phyloP scores from a whole-genome alignment of 352 stramenopile species.

The Nothophytophthora sp. region DNA sequence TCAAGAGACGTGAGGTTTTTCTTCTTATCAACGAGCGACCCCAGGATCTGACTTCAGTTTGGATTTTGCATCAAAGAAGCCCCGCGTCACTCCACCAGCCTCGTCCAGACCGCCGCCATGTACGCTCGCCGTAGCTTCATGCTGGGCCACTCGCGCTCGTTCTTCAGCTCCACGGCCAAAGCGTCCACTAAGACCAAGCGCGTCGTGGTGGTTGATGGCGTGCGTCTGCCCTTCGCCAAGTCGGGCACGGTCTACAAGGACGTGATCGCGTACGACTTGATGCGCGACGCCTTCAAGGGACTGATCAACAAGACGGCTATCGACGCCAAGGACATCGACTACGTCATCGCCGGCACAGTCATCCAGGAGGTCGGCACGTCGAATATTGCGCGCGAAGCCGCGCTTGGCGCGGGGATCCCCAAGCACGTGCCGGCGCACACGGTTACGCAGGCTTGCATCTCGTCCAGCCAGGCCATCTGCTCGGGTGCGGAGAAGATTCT shows the following conservation, averaged over 20 bases:
- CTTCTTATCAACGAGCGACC: neutral
- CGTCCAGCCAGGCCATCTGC: slow-evolving; percentile 95
- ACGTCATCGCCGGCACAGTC: slow-evolving; percentile 96
- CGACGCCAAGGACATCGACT: slow-evolving; percentile 95
- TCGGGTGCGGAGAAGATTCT: slow-evolving; percentile 96
- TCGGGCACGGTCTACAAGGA: slow-evolving; percentile 97
- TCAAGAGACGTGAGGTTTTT: neutral
- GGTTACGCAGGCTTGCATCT: slow-evolving; percentile 97
- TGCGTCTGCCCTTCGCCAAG: slow-evolving; percentile 95
- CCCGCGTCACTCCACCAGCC: neutral
- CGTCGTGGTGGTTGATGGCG: slow-evolving; percentile 94
- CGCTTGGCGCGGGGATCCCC: slow-evolving; percentile 96
- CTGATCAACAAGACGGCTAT: slow-evolving; percentile 96
- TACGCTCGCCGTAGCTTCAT: slow-evolving; percentile 20
- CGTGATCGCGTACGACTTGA: slow-evolving; percentile 97
- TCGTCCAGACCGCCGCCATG: slow-evolving; percentile 18
- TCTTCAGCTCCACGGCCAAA: slow-evolving; percentile 28
- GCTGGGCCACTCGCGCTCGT: slow-evolving; percentile 18
- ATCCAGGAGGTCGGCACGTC: slow-evolving; percentile 97
- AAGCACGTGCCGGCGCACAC: slow-evolving; percentile 95
- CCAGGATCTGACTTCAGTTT: slow-evolving; percentile 22
- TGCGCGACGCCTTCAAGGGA: slow-evolving; percentile 95
- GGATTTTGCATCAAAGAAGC: slow-evolving; percentile 12
- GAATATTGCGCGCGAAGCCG: slow-evolving; percentile 97
- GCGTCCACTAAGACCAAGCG: slow-evolving; percentile 39